Conservation (phyloP, 108 stramenopile species). For the Seminavis robusta region DNA sequence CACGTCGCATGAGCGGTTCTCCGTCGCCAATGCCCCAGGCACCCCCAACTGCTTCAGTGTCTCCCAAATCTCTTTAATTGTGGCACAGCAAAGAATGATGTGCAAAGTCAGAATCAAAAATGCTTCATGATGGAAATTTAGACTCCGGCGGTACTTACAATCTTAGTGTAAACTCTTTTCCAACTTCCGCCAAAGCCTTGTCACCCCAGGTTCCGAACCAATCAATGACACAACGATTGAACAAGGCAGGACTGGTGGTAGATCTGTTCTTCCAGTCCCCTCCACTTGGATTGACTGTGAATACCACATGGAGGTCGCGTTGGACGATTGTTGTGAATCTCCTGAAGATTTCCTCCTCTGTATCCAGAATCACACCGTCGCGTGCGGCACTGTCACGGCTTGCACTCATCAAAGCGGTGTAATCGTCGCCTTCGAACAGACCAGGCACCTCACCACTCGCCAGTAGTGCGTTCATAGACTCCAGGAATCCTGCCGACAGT, state of each 20-base stretch:
- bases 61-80: no score
- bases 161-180: slow-evolving; percentile 62
- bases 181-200: slow-evolving; percentile 92
- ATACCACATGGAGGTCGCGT: slow-evolving; percentile 97
- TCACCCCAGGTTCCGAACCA: slow-evolving; percentile 99
- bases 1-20: slow-evolving; percentile 60
- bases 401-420: slow-evolving; percentile 85
- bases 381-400: slow-evolving; percentile 86
- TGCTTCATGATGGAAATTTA: background rate
- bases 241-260: slow-evolving; percentile 98
- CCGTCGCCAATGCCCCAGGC: slow-evolving; percentile 82
- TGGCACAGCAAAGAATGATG: slow-evolving; percentile 64
- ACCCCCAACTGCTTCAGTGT: slow-evolving; percentile 79
- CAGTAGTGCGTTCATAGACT: slow-evolving; percentile 99
- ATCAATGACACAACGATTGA: slow-evolving; percentile 99
- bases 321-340: slow-evolving; percentile 92
- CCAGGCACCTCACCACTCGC: slow-evolving; percentile 99
- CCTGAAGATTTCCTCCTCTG: slow-evolving; percentile 92
- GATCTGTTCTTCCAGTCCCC: slow-evolving; percentile 91
- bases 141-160: slow-evolving; percentile 62
- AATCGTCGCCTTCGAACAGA: slow-evolving; percentile 99
- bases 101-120: slow-evolving; percentile 7
- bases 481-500: slow-evolving; percentile 91
- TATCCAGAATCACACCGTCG: slow-evolving; percentile 85
- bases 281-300: slow-evolving; percentile 98